Evolutionary conservation across 805 yeast genomes (phyloP), one percentile per base, ranked within the genome.

Genomic region (Pichia scutulata): DNA sequence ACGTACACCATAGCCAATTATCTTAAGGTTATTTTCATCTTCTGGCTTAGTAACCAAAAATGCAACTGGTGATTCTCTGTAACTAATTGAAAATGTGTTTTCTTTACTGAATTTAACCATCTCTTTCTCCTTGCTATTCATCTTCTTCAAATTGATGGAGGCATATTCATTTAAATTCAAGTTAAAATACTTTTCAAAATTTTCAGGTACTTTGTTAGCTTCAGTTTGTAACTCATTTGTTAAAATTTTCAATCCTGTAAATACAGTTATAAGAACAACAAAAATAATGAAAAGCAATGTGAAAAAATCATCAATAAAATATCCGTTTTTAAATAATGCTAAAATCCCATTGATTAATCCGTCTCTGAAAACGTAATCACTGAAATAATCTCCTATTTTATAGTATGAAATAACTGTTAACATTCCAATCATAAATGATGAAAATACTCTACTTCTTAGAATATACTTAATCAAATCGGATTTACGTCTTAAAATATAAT

Each of bases 11-110:
- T 81, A 71, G 44, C 84, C 79, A 33, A 70, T 73, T 52, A 83
- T 77, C 21, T 72, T 72, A 54, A 76, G n/a, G n/a, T n/a, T n/a
- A 46, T 25, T 71, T 9, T 72, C 62, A 12, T 44, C 55, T 14
- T 47, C 51, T 42, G 71, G 72, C 43, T 76, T 69, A 12, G 70
- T 52, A 0, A 82, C 73, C 28, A 76, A 70, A 37, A 82, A 69
- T 0, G 89, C 89, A 60, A 86, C 81, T 18, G 93, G 90, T 0
- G 82, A 70, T n/a, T 77, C 77, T 60, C 90, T 77, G 67, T 85
- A 86, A 18, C 77, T 62, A 25, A 84, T 72, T 39, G 82, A 60
- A 46, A 75, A 77, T 1, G 88, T 71, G 56, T 82, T 77, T 16
- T 72, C 57, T 57, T 69, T 56, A 66, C 72, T 51, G 52, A 62